Evolutionary conservation across 768 basidiomycete genomes (phyloP), one percentile per base, ranked within the genome.

Genomic region (Glaciozyma antarctica): DNA sequence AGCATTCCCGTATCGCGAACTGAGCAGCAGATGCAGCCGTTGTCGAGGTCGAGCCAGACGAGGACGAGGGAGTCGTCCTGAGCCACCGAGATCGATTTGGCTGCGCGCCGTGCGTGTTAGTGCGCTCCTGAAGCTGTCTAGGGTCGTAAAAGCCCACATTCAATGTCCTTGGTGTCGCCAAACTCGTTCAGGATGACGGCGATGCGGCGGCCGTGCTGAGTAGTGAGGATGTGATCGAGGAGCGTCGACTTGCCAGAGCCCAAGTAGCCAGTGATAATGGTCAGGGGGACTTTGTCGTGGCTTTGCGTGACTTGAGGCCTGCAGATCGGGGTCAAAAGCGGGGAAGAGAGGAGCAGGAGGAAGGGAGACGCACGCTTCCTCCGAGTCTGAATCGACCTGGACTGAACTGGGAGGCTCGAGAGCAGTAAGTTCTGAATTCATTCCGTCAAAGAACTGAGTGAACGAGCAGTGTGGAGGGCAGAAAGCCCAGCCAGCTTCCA

Each of bases 11-110:
- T 81, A 75, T 98, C 93, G 73, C 95, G 94, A 78, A 97, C 89
- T 65, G 91, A 93, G 75, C 95, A 99, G 77, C 95, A 99, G n/a
- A 99, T 76, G 76, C 95, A 98, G 22, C 95, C 95, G 75, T 99
- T 76, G 57, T 72, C 66, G 2, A 98, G 82, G 71, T 95, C 92
- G 15, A 99, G 83, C 73, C 94, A 84, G 73, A 93, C 90, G 74
- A 90, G 87, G 1, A 86, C 85, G 53, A 83, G 79, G 56, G 84
- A 82, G 17, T 81, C 74, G 6, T 65, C 68, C 5, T 73, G 77
- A 5, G 88, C 81, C 12, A 97, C 82, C 63, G 88, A 90, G 74
- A 98, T 86, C 0, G 89, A 81, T 77, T 87, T 89, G 53, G 89
- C 91, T 94, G 76, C 0, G 16, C 16, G 0, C 21, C 15, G 60